Evolutionary conservation across 1,284 basidiomycete genomes (phyloP).

Genomic region (Cryptococcus neoformans): DNA sequence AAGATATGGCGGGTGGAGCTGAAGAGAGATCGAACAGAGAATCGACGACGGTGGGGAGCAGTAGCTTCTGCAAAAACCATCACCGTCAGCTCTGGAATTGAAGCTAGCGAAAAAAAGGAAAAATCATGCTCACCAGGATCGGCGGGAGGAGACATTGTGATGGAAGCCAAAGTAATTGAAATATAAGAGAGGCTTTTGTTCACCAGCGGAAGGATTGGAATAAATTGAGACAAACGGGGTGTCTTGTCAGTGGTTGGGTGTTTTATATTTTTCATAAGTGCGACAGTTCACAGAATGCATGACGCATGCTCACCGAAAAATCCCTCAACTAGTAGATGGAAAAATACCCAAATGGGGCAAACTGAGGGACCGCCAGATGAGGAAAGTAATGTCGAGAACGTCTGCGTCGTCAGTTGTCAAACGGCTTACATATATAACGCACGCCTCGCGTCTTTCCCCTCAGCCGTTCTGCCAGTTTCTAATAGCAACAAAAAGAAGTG

Average conservation of each 20-base stretch:
- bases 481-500: too few species aligned
- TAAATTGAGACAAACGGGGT: too few species aligned
- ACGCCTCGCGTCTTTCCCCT: too few species aligned
- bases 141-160: background rate
- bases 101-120: too few species aligned
- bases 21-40: slow-evolving; percentile 4
- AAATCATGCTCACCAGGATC: background rate
- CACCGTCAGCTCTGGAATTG: too few species aligned
- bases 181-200: background rate
- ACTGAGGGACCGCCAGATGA: too few species aligned
- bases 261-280: background rate
- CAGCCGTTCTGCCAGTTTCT: too few species aligned
- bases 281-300: background rate
- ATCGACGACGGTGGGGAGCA: background rate
- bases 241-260: background rate
- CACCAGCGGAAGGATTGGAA: background rate
- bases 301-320: background rate
- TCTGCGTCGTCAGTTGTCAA: too few species aligned
- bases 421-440: too few species aligned
- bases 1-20: slow-evolving; percentile 9
- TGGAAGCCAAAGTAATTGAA: background rate
- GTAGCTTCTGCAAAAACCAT: background rate
- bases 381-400: too few species aligned
- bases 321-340: background rate
- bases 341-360: too few species aligned